Evolutionary conservation across 768 basidiomycete genomes (phyloP).

Genomic region (Bullera alba): DNA sequence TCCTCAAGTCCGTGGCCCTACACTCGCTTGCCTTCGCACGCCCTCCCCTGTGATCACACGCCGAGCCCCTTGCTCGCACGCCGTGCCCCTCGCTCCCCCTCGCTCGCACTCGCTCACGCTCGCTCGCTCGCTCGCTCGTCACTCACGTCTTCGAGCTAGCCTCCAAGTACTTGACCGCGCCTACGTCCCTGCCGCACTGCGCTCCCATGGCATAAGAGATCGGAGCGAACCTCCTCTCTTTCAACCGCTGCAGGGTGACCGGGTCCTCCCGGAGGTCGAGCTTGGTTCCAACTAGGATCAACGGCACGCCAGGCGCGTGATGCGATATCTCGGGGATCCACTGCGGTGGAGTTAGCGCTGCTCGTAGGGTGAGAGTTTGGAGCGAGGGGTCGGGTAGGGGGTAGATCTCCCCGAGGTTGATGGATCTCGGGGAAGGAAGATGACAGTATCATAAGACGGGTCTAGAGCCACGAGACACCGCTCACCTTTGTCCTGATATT

Average conservation of each 20-base stretch:
- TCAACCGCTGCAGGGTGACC: conserved; percentile 81
- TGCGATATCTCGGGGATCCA: conserved; percentile 71
- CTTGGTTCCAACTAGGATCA: conserved; percentile 93
- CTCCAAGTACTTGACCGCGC: conserved; percentile 66
- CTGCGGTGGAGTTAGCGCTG: conserved; percentile 7
- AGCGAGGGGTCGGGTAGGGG: neutral
- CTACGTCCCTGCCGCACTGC: conserved; percentile 85
- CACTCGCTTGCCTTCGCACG: no score
- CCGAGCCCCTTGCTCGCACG: no score
- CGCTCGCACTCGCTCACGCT: no score
- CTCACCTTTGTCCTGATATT: conserved; percentile 92
- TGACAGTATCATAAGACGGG: no score
- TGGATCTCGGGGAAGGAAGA: neutral
- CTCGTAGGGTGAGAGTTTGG: conserved; percentile 48
- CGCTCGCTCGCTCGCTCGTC: no score
- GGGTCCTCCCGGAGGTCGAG: conserved; percentile 94
- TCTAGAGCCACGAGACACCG: neutral
- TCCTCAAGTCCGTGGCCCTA: no score
- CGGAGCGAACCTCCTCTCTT: conserved; percentile 93
- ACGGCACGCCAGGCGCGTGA: conserved; percentile 88
- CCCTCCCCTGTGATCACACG: no score
- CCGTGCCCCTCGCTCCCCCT: no score
- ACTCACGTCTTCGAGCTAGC: conserved; percentile 42
- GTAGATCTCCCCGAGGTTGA: neutral
- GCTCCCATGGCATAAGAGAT: conserved; percentile 79